Conservation (phyloP, 768 basidiomycete species). For the Suillus subaureus region DNA sequence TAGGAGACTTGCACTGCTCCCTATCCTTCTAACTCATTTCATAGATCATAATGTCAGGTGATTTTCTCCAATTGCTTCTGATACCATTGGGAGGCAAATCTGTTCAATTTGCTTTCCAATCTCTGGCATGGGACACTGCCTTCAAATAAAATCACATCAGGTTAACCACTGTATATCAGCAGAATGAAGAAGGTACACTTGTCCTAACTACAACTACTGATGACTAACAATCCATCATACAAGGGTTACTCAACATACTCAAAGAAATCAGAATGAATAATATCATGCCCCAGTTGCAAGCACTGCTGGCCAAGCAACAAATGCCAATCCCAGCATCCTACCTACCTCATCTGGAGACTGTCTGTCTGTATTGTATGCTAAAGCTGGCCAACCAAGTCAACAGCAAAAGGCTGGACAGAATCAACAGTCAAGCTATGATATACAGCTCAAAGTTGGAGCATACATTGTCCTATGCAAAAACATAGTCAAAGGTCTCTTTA, state of each 20-base stretch:
- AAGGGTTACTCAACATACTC: too few species aligned
- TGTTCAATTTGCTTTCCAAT: neutral
- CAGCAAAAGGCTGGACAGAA: neutral
- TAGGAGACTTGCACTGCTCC: neutral
- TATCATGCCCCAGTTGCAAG: neutral
- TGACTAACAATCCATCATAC: neutral
- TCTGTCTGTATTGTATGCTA: neutral
- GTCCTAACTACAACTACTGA: neutral
- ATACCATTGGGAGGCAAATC: neutral
- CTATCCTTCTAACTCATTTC: too few species aligned
- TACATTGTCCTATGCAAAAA: neutral
- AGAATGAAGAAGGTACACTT: neutral
- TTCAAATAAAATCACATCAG: neutral
- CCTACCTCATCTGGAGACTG: too few species aligned
- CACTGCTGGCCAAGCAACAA: too few species aligned
- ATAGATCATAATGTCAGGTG: neutral
- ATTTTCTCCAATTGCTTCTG: neutral
- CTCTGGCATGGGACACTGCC: fast-evolving
- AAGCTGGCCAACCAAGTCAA: neutral
- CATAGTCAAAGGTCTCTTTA: too few species aligned
- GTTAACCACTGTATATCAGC: neutral
- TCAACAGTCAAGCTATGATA: neutral
- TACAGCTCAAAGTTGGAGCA: neutral
- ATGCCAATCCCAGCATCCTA: too few species aligned
- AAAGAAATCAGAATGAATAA: too few species aligned